phyloP scores from a whole-genome alignment of 352 stramenopile species.

The Globisporangium takayamanum region DNA sequence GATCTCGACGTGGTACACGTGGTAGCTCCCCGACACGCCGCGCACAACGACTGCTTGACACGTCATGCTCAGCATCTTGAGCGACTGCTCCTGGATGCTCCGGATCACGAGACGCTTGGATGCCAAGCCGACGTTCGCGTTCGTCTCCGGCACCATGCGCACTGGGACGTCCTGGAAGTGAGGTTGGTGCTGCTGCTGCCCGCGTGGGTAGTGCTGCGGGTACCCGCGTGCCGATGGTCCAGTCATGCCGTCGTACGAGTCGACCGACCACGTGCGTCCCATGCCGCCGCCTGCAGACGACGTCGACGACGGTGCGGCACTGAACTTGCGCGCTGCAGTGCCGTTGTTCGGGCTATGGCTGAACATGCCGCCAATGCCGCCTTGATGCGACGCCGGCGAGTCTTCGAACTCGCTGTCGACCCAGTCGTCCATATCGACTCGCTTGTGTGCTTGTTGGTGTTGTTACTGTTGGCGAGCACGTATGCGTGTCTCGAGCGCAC shows the following conservation, averaged over 20 bases:
- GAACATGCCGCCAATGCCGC: slow-evolving; percentile 65
- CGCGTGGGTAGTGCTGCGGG: slow-evolving; percentile 12
- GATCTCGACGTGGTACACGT: slow-evolving; percentile 83
- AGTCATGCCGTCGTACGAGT: slow-evolving; percentile 23
- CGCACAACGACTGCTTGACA: slow-evolving; percentile 74
- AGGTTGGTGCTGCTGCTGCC: slow-evolving; percentile 6
- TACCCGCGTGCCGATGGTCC: slow-evolving; percentile 13
- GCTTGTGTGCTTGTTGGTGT: no score
- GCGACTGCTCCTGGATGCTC: slow-evolving; percentile 69
- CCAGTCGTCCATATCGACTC: slow-evolving; percentile 33
- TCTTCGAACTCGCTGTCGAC: slow-evolving; percentile 75
- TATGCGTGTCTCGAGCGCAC: no score
- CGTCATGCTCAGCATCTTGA: slow-evolving; percentile 65
- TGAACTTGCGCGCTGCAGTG: slow-evolving; percentile 1
- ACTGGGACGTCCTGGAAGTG: slow-evolving; percentile 51
- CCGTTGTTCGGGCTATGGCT: slow-evolving; percentile 56
- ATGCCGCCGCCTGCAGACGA: slow-evolving; percentile 2
- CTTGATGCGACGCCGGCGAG: slow-evolving; percentile 48
- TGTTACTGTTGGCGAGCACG: no score
- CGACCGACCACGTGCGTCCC: slow-evolving; percentile 33
- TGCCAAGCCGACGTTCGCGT: slow-evolving; percentile 26
- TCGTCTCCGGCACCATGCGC: slow-evolving; percentile 36
- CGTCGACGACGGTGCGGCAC: slow-evolving; percentile 3
- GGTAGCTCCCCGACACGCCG: slow-evolving; percentile 70
- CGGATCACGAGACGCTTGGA: slow-evolving; percentile 67